phyloP scores from a whole-genome alignment of 257 asterid species.

The Salvia miltiorrhiza region DNA sequence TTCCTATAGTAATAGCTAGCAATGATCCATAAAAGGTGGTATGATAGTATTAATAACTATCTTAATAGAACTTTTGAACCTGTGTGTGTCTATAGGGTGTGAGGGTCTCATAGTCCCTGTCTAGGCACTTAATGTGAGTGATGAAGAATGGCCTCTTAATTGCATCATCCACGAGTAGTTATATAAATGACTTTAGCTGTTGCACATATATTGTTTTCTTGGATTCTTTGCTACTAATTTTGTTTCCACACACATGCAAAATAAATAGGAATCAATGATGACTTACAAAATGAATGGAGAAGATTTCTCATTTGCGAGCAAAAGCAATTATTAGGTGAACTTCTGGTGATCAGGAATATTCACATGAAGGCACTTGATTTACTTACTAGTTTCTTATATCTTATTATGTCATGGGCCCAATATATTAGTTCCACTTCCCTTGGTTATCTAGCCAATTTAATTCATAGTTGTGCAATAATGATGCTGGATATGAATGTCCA shows the following conservation, averaged over 20 bases:
- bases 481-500: conserved; percentile 3
- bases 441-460: conserved; percentile 12
- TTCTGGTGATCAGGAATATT: conserved; percentile 5
- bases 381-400: neutral
- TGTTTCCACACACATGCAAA: neutral
- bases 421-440: neutral
- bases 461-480: neutral
- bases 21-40: neutral
- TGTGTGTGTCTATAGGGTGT: neutral
- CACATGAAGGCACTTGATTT: neutral
- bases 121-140: neutral
- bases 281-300: neutral
- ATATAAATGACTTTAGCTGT: neutral
- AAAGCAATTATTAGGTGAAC: conserved; percentile 6
- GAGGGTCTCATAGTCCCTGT: conserved; percentile 11
- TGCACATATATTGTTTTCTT: neutral
- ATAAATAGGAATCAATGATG: neutral
- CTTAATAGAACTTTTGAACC: conserved; percentile 2
- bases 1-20: neutral
- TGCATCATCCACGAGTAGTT: neutral
- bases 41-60: neutral
- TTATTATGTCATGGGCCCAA: neutral
- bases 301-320: neutral
- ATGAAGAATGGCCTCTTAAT: neutral
- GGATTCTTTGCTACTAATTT: neutral